Percentiles rank a stretch among this genome's conserved stretches.
phyloP scores from a whole-genome alignment of 768 basidiomycete genomes.

The Pleurotus djamor region DNA sequence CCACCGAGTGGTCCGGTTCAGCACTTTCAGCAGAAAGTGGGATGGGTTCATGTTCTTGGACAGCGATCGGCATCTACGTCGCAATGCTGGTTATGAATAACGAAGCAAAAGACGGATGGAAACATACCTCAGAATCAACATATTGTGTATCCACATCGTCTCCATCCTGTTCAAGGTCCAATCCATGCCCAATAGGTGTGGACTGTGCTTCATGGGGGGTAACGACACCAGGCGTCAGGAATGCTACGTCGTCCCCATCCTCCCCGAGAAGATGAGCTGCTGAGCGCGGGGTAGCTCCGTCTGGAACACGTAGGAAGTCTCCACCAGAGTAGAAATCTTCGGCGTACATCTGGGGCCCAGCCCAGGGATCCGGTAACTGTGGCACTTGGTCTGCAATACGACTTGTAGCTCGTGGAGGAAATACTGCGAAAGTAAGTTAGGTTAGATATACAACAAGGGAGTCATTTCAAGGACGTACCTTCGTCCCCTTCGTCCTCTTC shows the following conservation, averaged over 20 bases:
- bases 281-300: constrained; percentile 8
- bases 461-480: not conserved
- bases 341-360: constrained; percentile 32
- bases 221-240: constrained; percentile 22
- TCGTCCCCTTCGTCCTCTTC: constrained; percentile 1
- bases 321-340: constrained; percentile 46
- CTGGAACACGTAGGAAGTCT: constrained; percentile 21
- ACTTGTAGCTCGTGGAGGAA: not conserved
- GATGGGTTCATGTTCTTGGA: no score
- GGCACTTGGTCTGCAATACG: constrained; percentile 11
- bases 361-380: constrained; percentile 38
- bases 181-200: constrained; percentile 7
- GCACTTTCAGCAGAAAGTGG: no score
- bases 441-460: constrained; percentile 8
- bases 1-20: no score
- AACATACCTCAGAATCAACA: not conserved
- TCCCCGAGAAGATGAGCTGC: constrained; percentile 23
- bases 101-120: no score
- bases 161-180: constrained; percentile 10
- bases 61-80: no score
- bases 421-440: not conserved
- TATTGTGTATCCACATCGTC: constrained; percentile 11
- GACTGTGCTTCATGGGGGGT: constrained; percentile 16
- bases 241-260: constrained; percentile 15
- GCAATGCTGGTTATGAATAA: no score